Evolutionary conservation across 148 eudicot species (phyloP).

Genomic region (Euryodendron excelsum): DNA sequence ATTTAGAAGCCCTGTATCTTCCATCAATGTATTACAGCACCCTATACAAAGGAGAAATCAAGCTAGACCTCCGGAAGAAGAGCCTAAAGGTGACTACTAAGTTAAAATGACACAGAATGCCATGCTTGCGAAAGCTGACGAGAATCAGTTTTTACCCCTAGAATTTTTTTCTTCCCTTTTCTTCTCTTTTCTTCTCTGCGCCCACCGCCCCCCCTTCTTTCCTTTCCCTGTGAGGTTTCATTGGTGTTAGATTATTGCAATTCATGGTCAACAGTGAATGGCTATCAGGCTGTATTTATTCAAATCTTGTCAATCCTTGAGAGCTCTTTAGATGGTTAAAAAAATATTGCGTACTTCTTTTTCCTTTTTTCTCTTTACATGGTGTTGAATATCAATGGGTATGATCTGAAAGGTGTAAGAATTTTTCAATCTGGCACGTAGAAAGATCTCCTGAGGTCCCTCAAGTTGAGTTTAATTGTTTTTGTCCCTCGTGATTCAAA

Average conservation of each 20-base stretch:
- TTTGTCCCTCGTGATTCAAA: neutral
- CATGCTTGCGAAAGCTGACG: neutral
- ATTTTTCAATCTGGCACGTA: neutral
- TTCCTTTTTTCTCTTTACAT: no score
- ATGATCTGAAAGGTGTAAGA: neutral
- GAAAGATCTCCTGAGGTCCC: neutral
- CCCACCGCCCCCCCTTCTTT: neutral
- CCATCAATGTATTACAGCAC: conserved; percentile 51
- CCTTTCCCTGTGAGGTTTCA: neutral
- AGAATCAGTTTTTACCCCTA: neutral
- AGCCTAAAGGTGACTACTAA: conserved; percentile 39
- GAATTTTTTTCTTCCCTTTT: neutral
- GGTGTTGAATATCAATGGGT: neutral
- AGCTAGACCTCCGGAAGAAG: conserved; percentile 33
- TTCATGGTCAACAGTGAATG: neutral
- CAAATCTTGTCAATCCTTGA: neutral
- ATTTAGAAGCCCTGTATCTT: conserved; percentile 20
- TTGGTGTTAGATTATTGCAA: neutral
- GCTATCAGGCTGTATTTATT: neutral
- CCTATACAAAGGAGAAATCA: conserved; percentile 52
- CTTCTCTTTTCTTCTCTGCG: neutral
- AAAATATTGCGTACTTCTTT: neutral
- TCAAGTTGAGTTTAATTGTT: neutral
- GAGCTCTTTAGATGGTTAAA: neutral
- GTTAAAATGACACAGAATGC: neutral